These are phyloP conservation scores for Solanum chacoense DNA, from an alignment of 305 asterid species.

Conservation along the genomic window DNA sequence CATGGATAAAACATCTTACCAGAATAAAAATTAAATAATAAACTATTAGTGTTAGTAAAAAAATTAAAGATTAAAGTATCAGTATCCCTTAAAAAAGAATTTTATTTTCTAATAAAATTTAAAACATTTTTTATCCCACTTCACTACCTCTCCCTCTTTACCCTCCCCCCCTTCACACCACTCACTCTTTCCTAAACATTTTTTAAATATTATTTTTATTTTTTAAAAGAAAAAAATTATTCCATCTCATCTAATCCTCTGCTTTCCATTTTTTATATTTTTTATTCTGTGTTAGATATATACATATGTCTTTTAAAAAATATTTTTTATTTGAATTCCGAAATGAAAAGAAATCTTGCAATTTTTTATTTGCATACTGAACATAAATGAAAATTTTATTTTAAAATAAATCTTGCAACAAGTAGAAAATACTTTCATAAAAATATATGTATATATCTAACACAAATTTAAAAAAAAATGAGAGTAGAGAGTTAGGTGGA, in stretches of 20 bases:
- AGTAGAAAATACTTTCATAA: not conserved
- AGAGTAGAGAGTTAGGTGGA: not conserved
- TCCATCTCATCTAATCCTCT: not conserved
- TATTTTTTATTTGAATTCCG: not conserved
- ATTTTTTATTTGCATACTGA: not conserved
- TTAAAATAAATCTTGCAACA: not conserved
- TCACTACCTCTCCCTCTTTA: not conserved
- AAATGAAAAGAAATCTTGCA: too few relatives aligned
- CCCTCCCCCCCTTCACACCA: not conserved
- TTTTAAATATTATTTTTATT: too few relatives aligned
- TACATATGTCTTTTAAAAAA: not conserved
- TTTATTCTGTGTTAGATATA: too few relatives aligned
- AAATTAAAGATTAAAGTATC: too few relatives aligned
- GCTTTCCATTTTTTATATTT: not conserved
- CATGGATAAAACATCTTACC: too few relatives aligned
- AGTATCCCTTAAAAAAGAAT: not conserved
- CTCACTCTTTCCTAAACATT: not conserved
- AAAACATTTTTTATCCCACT: not conserved
- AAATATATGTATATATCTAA: too few relatives aligned
- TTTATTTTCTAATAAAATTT: too few relatives aligned
- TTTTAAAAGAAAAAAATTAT: too few relatives aligned
- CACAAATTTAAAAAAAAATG: too few relatives aligned
- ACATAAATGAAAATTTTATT: too few relatives aligned
- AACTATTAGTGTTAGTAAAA: not conserved
- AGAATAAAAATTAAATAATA: too few relatives aligned